Conservation (phyloP, 2,329 filamentous ascomycete species). For the Ophiosphaerella herpotricha region DNA sequence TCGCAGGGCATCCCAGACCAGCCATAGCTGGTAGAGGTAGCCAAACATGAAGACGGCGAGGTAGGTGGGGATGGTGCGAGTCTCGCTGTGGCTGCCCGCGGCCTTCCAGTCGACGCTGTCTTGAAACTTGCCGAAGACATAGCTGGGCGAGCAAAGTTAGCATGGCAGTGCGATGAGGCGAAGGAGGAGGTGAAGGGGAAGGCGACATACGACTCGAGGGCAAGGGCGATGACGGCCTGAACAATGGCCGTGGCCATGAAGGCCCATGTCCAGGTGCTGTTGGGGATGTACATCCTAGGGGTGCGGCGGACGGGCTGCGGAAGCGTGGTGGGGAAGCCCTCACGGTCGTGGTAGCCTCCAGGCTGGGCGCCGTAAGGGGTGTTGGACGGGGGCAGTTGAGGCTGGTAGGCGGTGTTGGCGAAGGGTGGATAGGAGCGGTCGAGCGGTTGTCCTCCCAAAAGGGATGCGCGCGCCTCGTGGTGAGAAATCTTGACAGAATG, state of each 20-base stretch:
- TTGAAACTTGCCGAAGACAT: conserved; percentile 89
- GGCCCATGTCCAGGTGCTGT: conserved; percentile 83
- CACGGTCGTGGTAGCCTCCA: conserved; percentile 53
- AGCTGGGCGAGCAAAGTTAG: conserved; percentile 58
- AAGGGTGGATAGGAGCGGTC: conserved; percentile 57
- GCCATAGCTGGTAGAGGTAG: conserved; percentile 86
- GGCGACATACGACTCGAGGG: conserved; percentile 78
- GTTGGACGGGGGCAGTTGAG: conserved; percentile 48
- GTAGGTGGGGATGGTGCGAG: conserved; percentile 85
- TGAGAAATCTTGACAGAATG: conserved; percentile 57
- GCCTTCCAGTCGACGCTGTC: conserved; percentile 54
- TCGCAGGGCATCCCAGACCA: conserved; percentile 91
- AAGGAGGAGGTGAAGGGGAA: background rate
- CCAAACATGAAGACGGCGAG: conserved; percentile 96
- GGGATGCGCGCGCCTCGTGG: conserved; percentile 62
- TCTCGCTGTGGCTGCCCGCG: conserved; percentile 45
- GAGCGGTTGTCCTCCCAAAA: conserved; percentile 61
- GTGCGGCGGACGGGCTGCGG: conserved; percentile 41
- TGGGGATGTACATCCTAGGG: conserved; percentile 72
- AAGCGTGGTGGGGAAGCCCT: conserved; percentile 49
- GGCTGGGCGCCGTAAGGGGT: conserved; percentile 53
- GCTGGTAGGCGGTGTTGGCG: conserved; percentile 24
- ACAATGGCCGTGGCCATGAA: conserved; percentile 76
- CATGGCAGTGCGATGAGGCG: background rate
- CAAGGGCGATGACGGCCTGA: conserved; percentile 80